phyloP scores from a whole-genome alignment of 495 filamentous ascomycete species.

The Penicillium tannophilum region DNA sequence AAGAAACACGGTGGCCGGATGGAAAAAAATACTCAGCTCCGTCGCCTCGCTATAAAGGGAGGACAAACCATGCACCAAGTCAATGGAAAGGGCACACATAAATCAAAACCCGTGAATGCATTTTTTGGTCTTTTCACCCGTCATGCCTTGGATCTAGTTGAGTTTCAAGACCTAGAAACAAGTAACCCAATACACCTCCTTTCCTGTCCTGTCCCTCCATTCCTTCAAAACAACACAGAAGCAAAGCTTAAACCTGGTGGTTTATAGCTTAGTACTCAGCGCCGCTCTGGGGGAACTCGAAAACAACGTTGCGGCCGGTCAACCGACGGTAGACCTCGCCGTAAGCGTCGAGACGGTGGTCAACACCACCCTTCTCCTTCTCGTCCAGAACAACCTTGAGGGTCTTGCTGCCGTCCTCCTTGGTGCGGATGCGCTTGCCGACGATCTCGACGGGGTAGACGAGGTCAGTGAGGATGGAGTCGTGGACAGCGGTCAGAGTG shows the following conservation, averaged over 20 bases:
- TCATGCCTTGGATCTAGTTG: conserved; percentile 37
- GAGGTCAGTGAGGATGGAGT: conserved; percentile 91
- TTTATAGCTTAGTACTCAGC: conserved; percentile 71
- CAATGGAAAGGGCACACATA: conserved; percentile 28
- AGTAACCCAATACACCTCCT: conserved; percentile 30
- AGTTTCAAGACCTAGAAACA: conserved; percentile 36
- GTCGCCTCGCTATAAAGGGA: conserved; percentile 25
- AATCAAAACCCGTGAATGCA: conserved; percentile 38
- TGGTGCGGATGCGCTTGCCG: conserved; percentile 93
- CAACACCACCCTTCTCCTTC: conserved; percentile 98
- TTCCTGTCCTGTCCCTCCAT: conserved; percentile 19
- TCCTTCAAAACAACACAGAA: conserved; percentile 20
- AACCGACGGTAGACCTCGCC: conserved; percentile 96
- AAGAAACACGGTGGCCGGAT: conserved; percentile 28
- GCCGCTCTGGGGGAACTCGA: conserved; percentile 93
- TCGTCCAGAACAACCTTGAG: conserved; percentile 98
- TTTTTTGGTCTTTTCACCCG: conserved; percentile 38
- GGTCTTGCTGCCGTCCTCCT: conserved; percentile 96
- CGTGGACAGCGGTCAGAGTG: conserved; percentile 96
- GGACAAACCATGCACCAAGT: conserved; percentile 27
- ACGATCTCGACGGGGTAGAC: conserved; percentile 99
- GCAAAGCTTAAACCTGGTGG: conserved; percentile 12
- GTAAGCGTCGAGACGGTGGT: conserved; percentile 98
- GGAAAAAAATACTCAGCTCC: conserved; percentile 26
- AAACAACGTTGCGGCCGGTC: conserved; percentile 89